A percentile compares a stretch with the other conserved stretches of the same genome.
Evolutionary conservation across 2,329 filamentous ascomycete species (phyloP).

Genomic region (Colletotrichum paranaense): DNA sequence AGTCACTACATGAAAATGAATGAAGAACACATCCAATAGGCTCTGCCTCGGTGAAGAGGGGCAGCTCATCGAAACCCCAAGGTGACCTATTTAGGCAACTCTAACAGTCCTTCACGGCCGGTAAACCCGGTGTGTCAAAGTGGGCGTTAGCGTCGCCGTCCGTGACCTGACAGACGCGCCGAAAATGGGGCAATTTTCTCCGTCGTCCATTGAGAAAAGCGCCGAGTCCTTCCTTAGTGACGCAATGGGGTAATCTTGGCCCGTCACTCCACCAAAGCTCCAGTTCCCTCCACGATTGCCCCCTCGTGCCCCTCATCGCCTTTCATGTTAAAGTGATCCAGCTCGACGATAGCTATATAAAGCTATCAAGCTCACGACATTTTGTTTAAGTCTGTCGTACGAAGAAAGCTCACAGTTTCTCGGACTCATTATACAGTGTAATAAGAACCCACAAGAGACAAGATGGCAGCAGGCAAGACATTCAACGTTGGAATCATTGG

Average conservation of each 20-base stretch:
- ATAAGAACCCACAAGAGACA: background rate
- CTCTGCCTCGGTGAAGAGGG: background rate
- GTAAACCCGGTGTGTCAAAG: constrained; percentile 21
- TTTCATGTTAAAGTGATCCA: background rate
- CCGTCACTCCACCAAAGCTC: constrained; percentile 28
- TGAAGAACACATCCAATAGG: background rate
- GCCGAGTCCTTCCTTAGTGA: constrained; percentile 29
- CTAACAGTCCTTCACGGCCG: constrained; percentile 20
- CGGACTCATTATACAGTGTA: background rate
- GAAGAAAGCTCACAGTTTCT: background rate
- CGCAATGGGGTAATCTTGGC: constrained; percentile 28
- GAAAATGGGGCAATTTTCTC: constrained; percentile 31
- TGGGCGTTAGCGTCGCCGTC: constrained; percentile 12
- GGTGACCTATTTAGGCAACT: constrained; percentile 26
- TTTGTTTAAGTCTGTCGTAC: background rate
- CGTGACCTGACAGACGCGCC: background rate
- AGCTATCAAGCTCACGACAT: background rate
- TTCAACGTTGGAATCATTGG: constrained; percentile 64
- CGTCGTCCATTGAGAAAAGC: constrained; percentile 31
- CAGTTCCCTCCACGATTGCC: constrained; percentile 10
- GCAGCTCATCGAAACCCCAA: background rate
- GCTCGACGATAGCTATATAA: constrained; percentile 24
- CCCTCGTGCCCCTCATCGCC: constrained; percentile 18
- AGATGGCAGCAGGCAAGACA: constrained; percentile 44
- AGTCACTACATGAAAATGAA: background rate